Percentiles rank a stretch among this genome's conserved stretches.
These are phyloP conservation scores for Trichosporon sp. DNA, from an alignment of 1,284 basidiomycete genomes.

Conservation along the genomic window DNA sequence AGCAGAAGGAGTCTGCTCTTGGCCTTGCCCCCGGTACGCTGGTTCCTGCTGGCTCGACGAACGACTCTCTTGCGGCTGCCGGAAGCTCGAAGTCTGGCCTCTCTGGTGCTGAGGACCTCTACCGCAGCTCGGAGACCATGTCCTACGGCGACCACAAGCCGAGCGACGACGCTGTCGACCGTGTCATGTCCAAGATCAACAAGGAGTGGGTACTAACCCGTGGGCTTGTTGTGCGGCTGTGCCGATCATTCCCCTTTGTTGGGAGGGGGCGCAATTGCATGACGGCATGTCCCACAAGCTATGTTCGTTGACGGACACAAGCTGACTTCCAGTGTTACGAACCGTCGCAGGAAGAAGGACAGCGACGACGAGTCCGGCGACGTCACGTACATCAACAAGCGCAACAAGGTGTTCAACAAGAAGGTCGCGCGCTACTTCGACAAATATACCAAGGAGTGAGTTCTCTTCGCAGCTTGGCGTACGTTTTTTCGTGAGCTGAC, in stretches of 20 bases:
- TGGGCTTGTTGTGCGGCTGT: background rate
- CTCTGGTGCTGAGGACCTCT: slow-evolving; percentile 72
- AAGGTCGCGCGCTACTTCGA: slow-evolving; percentile 98
- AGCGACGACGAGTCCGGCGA: slow-evolving; percentile 89
- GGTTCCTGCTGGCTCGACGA: slow-evolving; percentile 53
- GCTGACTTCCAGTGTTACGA: slow-evolving; percentile 24
- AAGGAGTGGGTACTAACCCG: slow-evolving; percentile 69
- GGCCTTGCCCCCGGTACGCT: slow-evolving; percentile 70
- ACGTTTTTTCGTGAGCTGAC: slow-evolving; percentile 9
- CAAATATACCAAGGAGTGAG: slow-evolving; percentile 84
- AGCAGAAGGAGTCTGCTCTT: slow-evolving; percentile 80
- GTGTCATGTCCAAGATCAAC: slow-evolving; percentile 89
- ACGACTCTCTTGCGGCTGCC: slow-evolving; percentile 44
- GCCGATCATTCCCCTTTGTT: background rate
- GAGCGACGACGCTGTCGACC: slow-evolving; percentile 89
- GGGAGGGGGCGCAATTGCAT: background rate
- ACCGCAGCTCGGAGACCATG: slow-evolving; percentile 85
- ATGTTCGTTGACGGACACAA: background rate
- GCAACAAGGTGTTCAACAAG: slow-evolving; percentile 98
- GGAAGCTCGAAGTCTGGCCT: slow-evolving; percentile 51
- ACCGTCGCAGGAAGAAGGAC: slow-evolving; percentile 64
- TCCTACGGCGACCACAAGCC: slow-evolving; percentile 94
- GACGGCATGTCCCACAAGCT: background rate
- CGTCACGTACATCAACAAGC: slow-evolving; percentile 98
- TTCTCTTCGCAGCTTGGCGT: background rate